Percentiles rank a stretch among this genome's conserved stretches.
These are phyloP conservation scores for Murraya koenigii DNA, from an alignment of 345 rosid genomes.

Conservation along the genomic window DNA sequence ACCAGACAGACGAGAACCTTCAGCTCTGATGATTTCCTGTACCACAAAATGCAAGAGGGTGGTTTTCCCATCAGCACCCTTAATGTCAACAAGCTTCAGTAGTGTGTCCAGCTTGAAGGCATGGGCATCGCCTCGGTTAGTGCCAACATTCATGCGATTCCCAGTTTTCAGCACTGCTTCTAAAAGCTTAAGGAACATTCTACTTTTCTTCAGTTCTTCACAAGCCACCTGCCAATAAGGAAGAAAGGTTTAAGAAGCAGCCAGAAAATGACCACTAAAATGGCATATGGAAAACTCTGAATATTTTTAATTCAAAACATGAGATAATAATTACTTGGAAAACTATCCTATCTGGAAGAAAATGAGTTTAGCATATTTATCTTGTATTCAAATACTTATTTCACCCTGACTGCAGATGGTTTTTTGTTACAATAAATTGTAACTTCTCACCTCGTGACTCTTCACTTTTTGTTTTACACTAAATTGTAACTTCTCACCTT, in stretches of 20 bases:
- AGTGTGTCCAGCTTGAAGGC: slow-evolving; percentile 98
- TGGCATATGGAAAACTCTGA: background rate
- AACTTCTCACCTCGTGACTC: too few relatives aligned
- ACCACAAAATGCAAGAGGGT: slow-evolving; percentile 89
- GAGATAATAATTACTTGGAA: background rate
- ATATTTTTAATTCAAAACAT: background rate
- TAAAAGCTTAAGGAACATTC: slow-evolving; percentile 81
- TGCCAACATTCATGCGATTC: slow-evolving; percentile 90
- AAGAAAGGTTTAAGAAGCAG: slow-evolving; percentile 11
- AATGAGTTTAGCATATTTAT: background rate
- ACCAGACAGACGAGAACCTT: slow-evolving; percentile 61
- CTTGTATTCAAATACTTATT: background rate
- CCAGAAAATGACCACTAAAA: slow-evolving; percentile 5
- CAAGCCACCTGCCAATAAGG: slow-evolving; percentile 57
- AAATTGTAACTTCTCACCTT: too few relatives aligned
- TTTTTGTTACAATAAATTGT: background rate
- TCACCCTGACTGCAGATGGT: background rate
- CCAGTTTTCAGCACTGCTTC: slow-evolving; percentile 97
- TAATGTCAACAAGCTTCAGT: slow-evolving; percentile 77
- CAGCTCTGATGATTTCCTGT: slow-evolving; percentile 77
- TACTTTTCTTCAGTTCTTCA: slow-evolving; percentile 71
- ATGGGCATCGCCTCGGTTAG: slow-evolving; percentile 88
- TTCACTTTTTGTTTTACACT: too few relatives aligned
- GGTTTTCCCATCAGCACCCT: slow-evolving; percentile 90
- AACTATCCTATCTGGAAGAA: background rate